phyloP scores from a whole-genome alignment of 2,329 filamentous ascomycete genomes.

The Cordyceps sp. region DNA sequence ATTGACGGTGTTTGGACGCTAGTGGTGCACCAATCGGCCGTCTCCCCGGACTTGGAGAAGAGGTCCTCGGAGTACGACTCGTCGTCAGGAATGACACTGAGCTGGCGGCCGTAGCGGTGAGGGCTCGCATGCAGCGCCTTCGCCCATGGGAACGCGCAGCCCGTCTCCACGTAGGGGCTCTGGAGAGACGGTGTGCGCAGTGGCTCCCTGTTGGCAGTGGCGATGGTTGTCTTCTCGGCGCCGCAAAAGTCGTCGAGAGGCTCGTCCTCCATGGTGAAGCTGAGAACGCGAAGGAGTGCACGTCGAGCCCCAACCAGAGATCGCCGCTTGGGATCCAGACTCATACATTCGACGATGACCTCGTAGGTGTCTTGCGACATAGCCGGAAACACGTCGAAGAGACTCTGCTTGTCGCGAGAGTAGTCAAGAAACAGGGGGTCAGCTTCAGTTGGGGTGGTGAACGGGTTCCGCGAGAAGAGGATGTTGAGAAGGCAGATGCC shows the following conservation, averaged over 20 bases:
- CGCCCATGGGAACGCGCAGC: slow-evolving; percentile 90
- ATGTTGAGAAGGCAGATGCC: slow-evolving; percentile 95
- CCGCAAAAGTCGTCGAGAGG: slow-evolving; percentile 85
- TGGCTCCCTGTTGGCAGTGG: slow-evolving; percentile 83
- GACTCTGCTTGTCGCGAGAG: slow-evolving; percentile 77
- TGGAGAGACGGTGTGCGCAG: slow-evolving; percentile 90
- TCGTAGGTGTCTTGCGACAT: slow-evolving; percentile 98
- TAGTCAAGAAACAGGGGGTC: slow-evolving; percentile 91
- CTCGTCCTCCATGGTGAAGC: slow-evolving; percentile 90
- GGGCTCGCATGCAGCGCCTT: slow-evolving; percentile 71
- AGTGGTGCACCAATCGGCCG: slow-evolving; percentile 62
- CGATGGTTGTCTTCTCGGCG: slow-evolving; percentile 57
- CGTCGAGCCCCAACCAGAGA: slow-evolving; percentile 65
- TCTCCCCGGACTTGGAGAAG: slow-evolving; percentile 62
- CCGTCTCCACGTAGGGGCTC: slow-evolving; percentile 63
- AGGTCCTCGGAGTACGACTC: slow-evolving; percentile 71
- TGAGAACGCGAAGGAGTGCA: slow-evolving; percentile 63
- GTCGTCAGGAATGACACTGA: slow-evolving; percentile 73
- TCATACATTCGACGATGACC: slow-evolving; percentile 79
- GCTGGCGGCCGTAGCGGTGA: slow-evolving; percentile 53
- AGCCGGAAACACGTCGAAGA: slow-evolving; percentile 95
- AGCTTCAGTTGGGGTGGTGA: slow-evolving; percentile 76
- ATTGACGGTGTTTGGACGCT: slow-evolving; percentile 65
- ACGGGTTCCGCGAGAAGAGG: slow-evolving; percentile 91
- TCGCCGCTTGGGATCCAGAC: slow-evolving; percentile 77